Evolutionary conservation across 2,329 filamentous ascomycete genomes (phyloP).

Genomic region (Fusarium floridanum): DNA sequence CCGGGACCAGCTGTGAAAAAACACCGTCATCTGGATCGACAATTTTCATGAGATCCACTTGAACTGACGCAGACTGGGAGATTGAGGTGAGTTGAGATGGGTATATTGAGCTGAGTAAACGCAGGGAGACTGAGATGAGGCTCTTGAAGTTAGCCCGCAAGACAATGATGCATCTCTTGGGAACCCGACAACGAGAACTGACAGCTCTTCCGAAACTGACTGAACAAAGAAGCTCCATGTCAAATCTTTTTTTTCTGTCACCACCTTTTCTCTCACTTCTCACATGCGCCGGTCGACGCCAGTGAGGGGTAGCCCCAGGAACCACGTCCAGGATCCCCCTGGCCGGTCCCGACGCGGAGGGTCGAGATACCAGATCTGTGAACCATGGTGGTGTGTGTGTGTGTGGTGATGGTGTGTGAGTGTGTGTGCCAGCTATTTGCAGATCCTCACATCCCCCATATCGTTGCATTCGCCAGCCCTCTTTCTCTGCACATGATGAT

Average conservation of each 20-base stretch:
- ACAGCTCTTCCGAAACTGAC: not conserved
- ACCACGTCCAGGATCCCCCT: conserved; percentile 44
- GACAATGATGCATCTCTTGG: not conserved
- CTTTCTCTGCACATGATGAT: conserved; percentile 7
- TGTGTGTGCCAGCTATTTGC: conserved; percentile 35
- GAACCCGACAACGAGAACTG: conserved; percentile 7
- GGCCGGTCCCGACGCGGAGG: conserved; percentile 39
- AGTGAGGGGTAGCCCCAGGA: conserved; percentile 48
- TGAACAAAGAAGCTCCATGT: conserved; percentile 4
- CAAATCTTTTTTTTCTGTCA: conserved; percentile 31
- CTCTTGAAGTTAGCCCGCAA: not conserved
- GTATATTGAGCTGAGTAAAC: conserved; percentile 7
- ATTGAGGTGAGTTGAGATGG: conserved; percentile 29
- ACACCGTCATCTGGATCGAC: conserved; percentile 33
- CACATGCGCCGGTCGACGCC: conserved; percentile 36
- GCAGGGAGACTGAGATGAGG: conserved; percentile 15
- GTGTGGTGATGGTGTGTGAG: conserved; percentile 8
- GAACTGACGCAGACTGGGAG: conserved; percentile 28
- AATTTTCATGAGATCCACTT: conserved; percentile 29
- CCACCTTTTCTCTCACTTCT: conserved; percentile 42
- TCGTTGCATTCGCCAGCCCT: conserved; percentile 9
- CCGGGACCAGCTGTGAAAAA: conserved; percentile 21
- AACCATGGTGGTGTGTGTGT: conserved; percentile 24
- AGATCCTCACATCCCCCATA: conserved; percentile 31
- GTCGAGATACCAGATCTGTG: conserved; percentile 46